Conservation (phyloP, 495 filamentous ascomycete genomes). For the Paragyromitra xinjiangensis region DNA sequence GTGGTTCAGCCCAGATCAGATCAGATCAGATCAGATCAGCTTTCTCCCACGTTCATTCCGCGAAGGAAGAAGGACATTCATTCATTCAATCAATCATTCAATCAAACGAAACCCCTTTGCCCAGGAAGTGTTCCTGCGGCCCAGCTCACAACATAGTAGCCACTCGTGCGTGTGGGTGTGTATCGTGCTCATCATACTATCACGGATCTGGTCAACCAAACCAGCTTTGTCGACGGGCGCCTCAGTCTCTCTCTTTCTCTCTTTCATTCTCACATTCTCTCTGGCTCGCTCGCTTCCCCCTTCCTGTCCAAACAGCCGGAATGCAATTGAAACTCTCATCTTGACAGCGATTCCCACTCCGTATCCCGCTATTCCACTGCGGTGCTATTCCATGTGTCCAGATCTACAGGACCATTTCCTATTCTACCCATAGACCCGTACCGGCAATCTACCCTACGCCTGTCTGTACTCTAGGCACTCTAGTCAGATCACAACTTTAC, state of each 20-base stretch:
- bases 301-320: slow-evolving; percentile 54
- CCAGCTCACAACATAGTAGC: slow-evolving; percentile 25
- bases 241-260: slow-evolving; percentile 24
- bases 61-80: neutral
- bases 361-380: slow-evolving; percentile 19
- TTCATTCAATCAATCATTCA: slow-evolving; percentile 17
- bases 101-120: neutral
- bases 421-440: slow-evolving; percentile 38
- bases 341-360: slow-evolving; percentile 45
- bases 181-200: slow-evolving; percentile 32
- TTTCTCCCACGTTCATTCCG: neutral
- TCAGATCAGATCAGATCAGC: neutral
- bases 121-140: slow-evolving; percentile 11
- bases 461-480: slow-evolving; percentile 10
- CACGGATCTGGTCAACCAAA: slow-evolving; percentile 34
- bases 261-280: slow-evolving; percentile 3
- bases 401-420: slow-evolving; percentile 44
- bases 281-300: slow-evolving; percentile 49
- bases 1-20: neutral
- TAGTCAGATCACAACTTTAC: slow-evolving; percentile 25
- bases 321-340: slow-evolving; percentile 53
- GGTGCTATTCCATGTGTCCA: slow-evolving; percentile 40
- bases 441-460: slow-evolving; percentile 16
- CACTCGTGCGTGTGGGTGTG: slow-evolving; percentile 10
- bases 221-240: slow-evolving; percentile 33